phyloP scores from a whole-genome alignment of 371 early-diverging fungal species.

The Massospora cicadina region DNA sequence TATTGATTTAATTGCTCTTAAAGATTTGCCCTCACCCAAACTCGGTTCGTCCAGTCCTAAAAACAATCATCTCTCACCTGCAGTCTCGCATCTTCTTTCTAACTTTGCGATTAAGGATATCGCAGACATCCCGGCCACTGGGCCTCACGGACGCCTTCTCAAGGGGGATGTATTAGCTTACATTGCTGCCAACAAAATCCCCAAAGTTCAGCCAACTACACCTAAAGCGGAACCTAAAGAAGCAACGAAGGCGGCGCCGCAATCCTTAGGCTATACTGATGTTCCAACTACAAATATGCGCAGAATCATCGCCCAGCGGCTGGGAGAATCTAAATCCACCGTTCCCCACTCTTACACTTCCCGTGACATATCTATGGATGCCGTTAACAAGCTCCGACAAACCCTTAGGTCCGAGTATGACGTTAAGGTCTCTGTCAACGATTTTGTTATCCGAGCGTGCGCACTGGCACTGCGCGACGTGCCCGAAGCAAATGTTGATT shows the following conservation, averaged over 20 bases:
- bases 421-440: conserved; percentile 82
- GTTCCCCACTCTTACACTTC: conserved; percentile 95
- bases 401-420: conserved; percentile 55
- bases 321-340: conserved; percentile 64
- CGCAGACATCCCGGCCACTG: conserved; percentile 39
- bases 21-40: too few species aligned
- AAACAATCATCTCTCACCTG: background rate
- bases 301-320: conserved; percentile 53
- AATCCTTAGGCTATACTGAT: conserved; percentile 39
- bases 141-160: conserved; percentile 77
- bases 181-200: conserved; percentile 20
- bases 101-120: background rate
- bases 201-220: background rate
- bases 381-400: conserved; percentile 27
- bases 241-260: conserved; percentile 13
- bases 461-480: conserved; percentile 76
- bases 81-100: background rate
- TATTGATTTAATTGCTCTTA: too few species aligned
- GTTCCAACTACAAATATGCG: conserved; percentile 83
- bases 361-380: conserved; percentile 72
- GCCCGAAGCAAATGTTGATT: conserved; percentile 74
- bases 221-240: conserved; percentile 19
- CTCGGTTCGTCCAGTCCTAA: too few species aligned
- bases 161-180: conserved; percentile 77
- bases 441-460: conserved; percentile 92